phyloP scores from a whole-genome alignment of 2,329 filamentous ascomycete species.

The Aspergillus pseudoglaucus region DNA sequence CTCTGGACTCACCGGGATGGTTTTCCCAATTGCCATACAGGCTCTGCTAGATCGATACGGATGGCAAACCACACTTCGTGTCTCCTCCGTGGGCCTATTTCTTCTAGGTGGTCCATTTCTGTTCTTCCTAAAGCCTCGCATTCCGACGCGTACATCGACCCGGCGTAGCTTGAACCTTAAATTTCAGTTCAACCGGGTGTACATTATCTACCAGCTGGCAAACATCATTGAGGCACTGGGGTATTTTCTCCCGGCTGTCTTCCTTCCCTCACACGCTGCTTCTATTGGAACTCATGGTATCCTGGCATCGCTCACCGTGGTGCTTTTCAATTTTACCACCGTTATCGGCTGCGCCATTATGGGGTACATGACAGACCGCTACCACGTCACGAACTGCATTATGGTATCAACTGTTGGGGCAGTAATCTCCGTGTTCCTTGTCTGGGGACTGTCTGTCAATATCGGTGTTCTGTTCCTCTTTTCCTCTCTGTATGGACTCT shows the following conservation, averaged over 20 bases:
- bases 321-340: conserved; percentile 26
- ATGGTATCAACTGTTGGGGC: conserved; percentile 37
- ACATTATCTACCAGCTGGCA: conserved; percentile 44
- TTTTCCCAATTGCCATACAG: conserved; percentile 42
- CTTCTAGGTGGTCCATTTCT: conserved; percentile 17
- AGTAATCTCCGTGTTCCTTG: conserved; percentile 36
- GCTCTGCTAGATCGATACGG: conserved; percentile 39
- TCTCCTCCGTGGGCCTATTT: conserved; percentile 34
- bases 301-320: conserved; percentile 22
- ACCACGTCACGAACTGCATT: conserved; percentile 34
- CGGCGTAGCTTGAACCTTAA: conserved; percentile 35
- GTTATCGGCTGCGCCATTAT: conserved; percentile 28
- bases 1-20: conserved; percentile 34
- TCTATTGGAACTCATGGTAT: conserved; percentile 17
- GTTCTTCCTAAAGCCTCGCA: conserved; percentile 37
- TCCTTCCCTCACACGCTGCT: conserved; percentile 34
- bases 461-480: conserved; percentile 39
- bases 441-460: conserved; percentile 44
- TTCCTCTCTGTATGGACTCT: conserved; percentile 41
- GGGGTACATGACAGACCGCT: conserved; percentile 37
- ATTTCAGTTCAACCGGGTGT: conserved; percentile 32
- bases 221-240: conserved; percentile 34
- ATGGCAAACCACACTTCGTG: conserved; percentile 39
- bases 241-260: conserved; percentile 33
- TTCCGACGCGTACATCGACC: conserved; percentile 25